Conservation (phyloP, 495 filamentous ascomycete genomes). For the Viridothelium virens region DNA sequence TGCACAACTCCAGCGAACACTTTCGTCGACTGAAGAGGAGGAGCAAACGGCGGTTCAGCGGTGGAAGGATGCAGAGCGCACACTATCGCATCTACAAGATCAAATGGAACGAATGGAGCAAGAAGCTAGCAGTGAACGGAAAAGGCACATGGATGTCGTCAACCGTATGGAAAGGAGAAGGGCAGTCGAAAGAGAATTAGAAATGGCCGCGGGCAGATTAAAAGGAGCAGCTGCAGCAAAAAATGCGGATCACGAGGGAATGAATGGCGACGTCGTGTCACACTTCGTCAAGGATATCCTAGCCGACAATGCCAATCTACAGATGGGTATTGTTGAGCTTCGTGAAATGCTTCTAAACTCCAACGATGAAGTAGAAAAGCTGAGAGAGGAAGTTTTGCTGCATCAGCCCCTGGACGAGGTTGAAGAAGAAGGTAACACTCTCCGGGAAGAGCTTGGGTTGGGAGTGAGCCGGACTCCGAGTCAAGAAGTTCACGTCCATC, state of each 20-base stretch:
- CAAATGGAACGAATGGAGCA: conserved; percentile 84
- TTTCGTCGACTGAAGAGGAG: conserved; percentile 59
- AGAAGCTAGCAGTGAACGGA: conserved; percentile 74
- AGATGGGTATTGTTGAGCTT: conserved; percentile 81
- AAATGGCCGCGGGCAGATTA: conserved; percentile 64
- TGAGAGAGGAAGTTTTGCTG: conserved; percentile 73
- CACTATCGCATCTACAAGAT: conserved; percentile 64
- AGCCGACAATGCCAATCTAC: conserved; percentile 88
- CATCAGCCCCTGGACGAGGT: conserved; percentile 57
- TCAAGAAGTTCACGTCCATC: conserved; percentile 81
- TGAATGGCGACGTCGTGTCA: conserved; percentile 61
- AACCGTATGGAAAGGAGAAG: conserved; percentile 70
- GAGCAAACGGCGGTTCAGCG: conserved; percentile 67
- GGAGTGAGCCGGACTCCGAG: conserved; percentile 41
- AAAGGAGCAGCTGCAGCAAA: conserved; percentile 67
- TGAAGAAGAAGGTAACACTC: conserved; percentile 39
- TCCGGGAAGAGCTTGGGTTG: conserved; percentile 55
- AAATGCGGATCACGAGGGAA: conserved; percentile 36
- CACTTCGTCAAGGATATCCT: conserved; percentile 93
- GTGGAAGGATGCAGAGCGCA: conserved; percentile 75
- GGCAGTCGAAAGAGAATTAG: conserved; percentile 61
- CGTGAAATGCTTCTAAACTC: conserved; percentile 84
- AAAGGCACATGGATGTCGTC: conserved; percentile 72
- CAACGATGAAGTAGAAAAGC: conserved; percentile 83
- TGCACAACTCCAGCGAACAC: conserved; percentile 53